Conservation (phyloP, 2,329 filamentous ascomycete species). For the Diaporthe australafricana region DNA sequence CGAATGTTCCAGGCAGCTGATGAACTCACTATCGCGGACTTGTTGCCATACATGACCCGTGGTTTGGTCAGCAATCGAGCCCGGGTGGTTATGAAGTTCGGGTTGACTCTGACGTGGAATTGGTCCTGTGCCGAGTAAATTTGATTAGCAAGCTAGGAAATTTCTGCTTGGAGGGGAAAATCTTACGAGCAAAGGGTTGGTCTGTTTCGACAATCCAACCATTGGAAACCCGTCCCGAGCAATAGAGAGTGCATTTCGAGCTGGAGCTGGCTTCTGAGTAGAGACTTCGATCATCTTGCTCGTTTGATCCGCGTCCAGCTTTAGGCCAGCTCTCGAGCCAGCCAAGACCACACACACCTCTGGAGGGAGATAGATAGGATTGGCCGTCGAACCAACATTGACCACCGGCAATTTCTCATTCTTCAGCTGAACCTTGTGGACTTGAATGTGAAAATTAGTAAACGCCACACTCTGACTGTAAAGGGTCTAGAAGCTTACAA, state of each 20-base stretch:
- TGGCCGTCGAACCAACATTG: slow-evolving; percentile 65
- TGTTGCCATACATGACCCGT: slow-evolving; percentile 59
- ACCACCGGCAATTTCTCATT: slow-evolving; percentile 60
- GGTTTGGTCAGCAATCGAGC: slow-evolving; percentile 70
- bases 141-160: not conserved
- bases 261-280: slow-evolving; percentile 65
- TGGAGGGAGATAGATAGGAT: slow-evolving; percentile 68
- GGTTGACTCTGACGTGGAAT: slow-evolving; percentile 64
- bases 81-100: slow-evolving; percentile 68
- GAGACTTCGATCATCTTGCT: slow-evolving; percentile 70
- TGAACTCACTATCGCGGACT: slow-evolving; percentile 34
- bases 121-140: slow-evolving; percentile 44
- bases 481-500: slow-evolving; percentile 46
- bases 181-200: slow-evolving; percentile 52
- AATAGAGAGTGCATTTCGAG: slow-evolving; percentile 67
- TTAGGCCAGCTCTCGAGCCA: slow-evolving; percentile 60
- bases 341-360: slow-evolving; percentile 67
- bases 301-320: slow-evolving; percentile 65
- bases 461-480: not conserved
- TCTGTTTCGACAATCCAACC: slow-evolving; percentile 56
- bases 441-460: slow-evolving; percentile 36
- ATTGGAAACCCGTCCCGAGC: slow-evolving; percentile 57
- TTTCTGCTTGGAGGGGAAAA: not conserved
- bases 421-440: slow-evolving; percentile 50
- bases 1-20: slow-evolving; percentile 69